phyloP scores from a whole-genome alignment of 1,284 basidiomycete species.

The Puccinia brachypodii region DNA sequence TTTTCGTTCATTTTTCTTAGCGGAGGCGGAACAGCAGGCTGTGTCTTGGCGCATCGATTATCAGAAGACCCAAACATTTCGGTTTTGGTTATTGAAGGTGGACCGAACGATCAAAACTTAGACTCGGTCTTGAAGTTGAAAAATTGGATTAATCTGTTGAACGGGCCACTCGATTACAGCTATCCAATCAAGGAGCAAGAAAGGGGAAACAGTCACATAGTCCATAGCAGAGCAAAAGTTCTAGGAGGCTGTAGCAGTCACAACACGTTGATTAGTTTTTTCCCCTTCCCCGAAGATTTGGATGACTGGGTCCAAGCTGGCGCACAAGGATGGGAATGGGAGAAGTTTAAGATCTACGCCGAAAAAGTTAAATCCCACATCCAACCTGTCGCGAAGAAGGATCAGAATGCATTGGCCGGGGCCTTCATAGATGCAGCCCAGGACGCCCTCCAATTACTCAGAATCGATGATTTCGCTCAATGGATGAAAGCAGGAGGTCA shows the following conservation, averaged over 20 bases:
- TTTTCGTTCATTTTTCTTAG: neutral
- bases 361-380: slow-evolving; percentile 57
- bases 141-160: slow-evolving; percentile 57
- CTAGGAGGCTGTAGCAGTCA: slow-evolving; percentile 58
- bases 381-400: slow-evolving; percentile 56
- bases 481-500: slow-evolving; percentile 54
- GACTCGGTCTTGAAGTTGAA: slow-evolving; percentile 55
- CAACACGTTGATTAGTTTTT: slow-evolving; percentile 58
- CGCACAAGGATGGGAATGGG: slow-evolving; percentile 55
- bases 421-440: slow-evolving; percentile 56
- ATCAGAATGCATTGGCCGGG: slow-evolving; percentile 56
- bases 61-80: slow-evolving; percentile 56
- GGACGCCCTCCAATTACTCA: slow-evolving; percentile 54
- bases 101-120: slow-evolving; percentile 54
- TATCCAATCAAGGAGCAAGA: slow-evolving; percentile 57
- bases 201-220: slow-evolving; percentile 57
- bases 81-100: slow-evolving; percentile 58
- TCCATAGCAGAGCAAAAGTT: slow-evolving; percentile 57
- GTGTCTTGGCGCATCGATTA: slow-evolving; percentile 57
- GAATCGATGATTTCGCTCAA: slow-evolving; percentile 52
- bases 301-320: slow-evolving; percentile 55
- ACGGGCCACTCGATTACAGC: slow-evolving; percentile 57
- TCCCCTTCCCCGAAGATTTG: slow-evolving; percentile 57
- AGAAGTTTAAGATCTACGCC: slow-evolving; percentile 56
- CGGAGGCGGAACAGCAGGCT: slow-evolving; percentile 55